Evolutionary conservation across 2,329 filamentous ascomycete genomes (phyloP), one percentile per base, ranked within the genome.

Genomic region (Cladosporium cucumerinum): DNA sequence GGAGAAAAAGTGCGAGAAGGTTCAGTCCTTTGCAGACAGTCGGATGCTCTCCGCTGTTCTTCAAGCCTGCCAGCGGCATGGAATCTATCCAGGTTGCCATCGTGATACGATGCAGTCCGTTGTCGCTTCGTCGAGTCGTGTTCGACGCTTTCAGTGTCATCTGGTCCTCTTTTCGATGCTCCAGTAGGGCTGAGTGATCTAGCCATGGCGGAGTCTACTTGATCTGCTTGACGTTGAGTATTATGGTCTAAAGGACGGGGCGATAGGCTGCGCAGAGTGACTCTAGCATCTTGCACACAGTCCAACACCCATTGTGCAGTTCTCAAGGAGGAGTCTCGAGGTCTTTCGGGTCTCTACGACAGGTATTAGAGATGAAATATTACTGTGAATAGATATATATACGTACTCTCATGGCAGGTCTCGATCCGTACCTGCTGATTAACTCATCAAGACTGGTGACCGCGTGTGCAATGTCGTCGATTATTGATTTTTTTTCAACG

Each of bases 261-360:
- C 11, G 57, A 57, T 32, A 65, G 57, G 12, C 68, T 65, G 52
- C 69, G 65, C 46, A 72, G 23, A 52, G 70, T 67, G 12, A 23
- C 39, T 43, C 68, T 72, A 11, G 69, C 68, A 28, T 49, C n/a
- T 23, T 63, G 48, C 21, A 73, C 52, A 21, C 66, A 51, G 6
- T 71, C 69, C 4, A 72, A 55, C 26, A 73, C 70, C 72, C 72
- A 74, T 59, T 70, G 70, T 14, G 66, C 68, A 11, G 67, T 65
- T 12, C 65, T 61, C 12, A 70, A 61, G 4, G 71, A 67, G 46
- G 51, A 64, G 23, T 70, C 66, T 14, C 52, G 62, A 4, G 66
- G 65, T 21, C 67, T 25, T n/a, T 70, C 69, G 12, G 66, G 49
- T 39, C 63, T 57, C 69, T 72, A 57, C 36, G 14, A 48, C 18